A percentile compares a stretch with the other conserved stretches of the same genome.
phyloP scores from a whole-genome alignment of 441 rosid species.

The Metrosideros polymorpha region DNA sequence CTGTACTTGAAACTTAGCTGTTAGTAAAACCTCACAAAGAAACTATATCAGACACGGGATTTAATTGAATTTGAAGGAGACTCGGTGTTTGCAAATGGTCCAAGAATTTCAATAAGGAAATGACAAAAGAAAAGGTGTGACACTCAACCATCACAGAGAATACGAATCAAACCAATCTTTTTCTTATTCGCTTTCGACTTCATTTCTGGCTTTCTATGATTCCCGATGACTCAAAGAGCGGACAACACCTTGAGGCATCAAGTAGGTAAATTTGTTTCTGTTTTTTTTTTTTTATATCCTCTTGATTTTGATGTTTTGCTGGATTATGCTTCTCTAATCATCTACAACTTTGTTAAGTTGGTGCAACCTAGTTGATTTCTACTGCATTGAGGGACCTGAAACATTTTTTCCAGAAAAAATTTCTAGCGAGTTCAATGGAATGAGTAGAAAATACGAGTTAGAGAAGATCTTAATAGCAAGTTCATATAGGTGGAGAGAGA shows the following conservation, averaged over 20 bases:
- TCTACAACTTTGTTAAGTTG: background rate
- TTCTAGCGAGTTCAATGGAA: background rate
- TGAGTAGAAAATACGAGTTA: background rate
- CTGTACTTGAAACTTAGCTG: background rate
- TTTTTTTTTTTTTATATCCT: background rate
- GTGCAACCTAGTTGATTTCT: background rate
- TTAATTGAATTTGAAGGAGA: background rate
- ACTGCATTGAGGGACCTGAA: background rate
- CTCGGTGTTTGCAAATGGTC: background rate
- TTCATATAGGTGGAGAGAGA: background rate
- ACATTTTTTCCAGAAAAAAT: background rate
- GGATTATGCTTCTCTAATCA: background rate
- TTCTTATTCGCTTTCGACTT: background rate
- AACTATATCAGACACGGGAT: background rate
- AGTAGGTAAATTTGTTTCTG: background rate
- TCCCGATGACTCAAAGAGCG: background rate
- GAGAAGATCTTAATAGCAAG: background rate
- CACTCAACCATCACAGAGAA: background rate
- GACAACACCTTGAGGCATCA: background rate
- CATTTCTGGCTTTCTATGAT: background rate
- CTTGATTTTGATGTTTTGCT: background rate
- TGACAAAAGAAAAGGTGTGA: background rate
- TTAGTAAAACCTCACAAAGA: background rate
- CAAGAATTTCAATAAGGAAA: no score
- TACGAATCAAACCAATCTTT: background rate